Evolutionary conservation across 805 yeast species (phyloP).

Genomic region (Zygosaccharomyces rouxii): DNA sequence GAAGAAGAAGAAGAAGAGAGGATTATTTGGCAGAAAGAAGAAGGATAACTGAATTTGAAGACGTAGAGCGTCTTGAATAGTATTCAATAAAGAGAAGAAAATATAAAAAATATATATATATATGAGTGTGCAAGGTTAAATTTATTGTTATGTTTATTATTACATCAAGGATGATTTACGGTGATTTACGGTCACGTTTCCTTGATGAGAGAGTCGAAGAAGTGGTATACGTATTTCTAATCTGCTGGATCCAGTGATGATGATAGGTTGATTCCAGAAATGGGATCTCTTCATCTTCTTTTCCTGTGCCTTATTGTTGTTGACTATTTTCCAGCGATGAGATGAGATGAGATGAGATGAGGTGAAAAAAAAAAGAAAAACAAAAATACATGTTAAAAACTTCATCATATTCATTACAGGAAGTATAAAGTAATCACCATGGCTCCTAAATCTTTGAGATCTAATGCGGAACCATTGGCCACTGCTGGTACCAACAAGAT

Average conservation of each 20-base stretch:
- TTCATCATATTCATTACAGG: not conserved
- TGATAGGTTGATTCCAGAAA: not conserved
- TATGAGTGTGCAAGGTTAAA: not conserved
- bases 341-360: constrained; percentile 14
- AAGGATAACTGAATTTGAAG: constrained; percentile 19
- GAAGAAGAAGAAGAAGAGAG: constrained; percentile 70
- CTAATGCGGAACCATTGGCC: constrained; percentile 31
- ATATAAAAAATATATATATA: not conserved
- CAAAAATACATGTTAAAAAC: constrained; percentile 1
- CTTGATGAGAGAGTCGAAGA: not conserved
- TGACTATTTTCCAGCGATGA: constrained; percentile 28
- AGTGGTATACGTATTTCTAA: too few relatives aligned
- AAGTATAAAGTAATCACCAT: not conserved
- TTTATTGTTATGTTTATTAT: not conserved
- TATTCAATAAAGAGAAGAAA: not conserved
- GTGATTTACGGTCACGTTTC: not conserved
- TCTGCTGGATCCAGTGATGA: not conserved
- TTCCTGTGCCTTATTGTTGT: not conserved
- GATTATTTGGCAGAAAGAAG: constrained; percentile 74
- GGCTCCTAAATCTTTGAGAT: constrained; percentile 11
- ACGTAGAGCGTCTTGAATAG: constrained; percentile 2
- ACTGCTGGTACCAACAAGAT: constrained; percentile 50
- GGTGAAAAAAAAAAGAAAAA: constrained; percentile 1
- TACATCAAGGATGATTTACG: not conserved
- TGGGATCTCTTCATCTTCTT: not conserved